phyloP scores from a whole-genome alignment of 768 basidiomycete genomes.

The Tulasnella sp. region DNA sequence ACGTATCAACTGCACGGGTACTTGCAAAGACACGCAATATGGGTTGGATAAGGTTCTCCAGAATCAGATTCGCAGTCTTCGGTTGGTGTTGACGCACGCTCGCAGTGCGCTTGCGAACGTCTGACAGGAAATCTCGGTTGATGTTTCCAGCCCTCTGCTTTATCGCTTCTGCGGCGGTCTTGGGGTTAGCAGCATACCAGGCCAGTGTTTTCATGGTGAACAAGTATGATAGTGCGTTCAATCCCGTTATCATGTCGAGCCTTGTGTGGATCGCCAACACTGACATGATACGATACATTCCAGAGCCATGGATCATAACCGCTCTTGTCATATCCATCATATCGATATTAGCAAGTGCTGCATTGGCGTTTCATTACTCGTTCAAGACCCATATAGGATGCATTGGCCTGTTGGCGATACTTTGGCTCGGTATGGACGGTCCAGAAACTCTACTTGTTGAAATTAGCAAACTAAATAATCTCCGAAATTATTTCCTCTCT shows the following conservation, averaged over 20 bases:
- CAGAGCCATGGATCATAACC: slow-evolving; percentile 17
- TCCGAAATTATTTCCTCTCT: background rate
- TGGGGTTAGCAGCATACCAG: slow-evolving; percentile 14
- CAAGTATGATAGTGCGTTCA: slow-evolving; percentile 9
- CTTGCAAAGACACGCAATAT: background rate
- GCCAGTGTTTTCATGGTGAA: slow-evolving; percentile 14
- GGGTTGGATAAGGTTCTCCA: slow-evolving; percentile 12
- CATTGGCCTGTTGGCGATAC: slow-evolving; percentile 6
- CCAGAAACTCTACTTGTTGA: background rate
- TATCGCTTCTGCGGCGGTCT: slow-evolving; percentile 3
- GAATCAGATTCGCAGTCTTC: background rate
- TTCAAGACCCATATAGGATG: slow-evolving; percentile 3
- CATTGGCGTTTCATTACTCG: background rate
- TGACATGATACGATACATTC: background rate
- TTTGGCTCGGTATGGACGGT: slow-evolving; percentile 11
- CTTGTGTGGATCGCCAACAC: background rate
- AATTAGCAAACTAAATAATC: background rate
- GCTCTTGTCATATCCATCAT: slow-evolving; percentile 19
- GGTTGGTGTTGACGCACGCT: background rate
- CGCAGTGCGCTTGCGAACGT: background rate
- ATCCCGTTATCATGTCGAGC: background rate
- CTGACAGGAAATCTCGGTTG: background rate
- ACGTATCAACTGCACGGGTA: background rate
- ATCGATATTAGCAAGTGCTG: background rate
- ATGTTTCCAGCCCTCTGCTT: background rate